phyloP scores from a whole-genome alignment of 2,329 filamentous ascomycete species.

The Diplodia scrobiculata region DNA sequence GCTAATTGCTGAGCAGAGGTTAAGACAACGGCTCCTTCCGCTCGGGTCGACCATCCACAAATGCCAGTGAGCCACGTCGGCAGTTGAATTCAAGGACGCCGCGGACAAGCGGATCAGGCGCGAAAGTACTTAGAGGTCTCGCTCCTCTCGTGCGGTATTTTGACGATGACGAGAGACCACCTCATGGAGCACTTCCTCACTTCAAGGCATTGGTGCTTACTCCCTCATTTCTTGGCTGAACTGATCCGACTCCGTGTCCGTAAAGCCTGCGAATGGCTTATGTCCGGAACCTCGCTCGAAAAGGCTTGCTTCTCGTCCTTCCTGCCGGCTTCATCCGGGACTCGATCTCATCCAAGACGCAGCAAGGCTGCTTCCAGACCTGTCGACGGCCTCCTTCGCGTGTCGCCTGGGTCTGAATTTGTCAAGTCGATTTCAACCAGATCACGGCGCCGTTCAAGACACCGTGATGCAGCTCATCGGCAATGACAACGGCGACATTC shows the following conservation, averaged over 20 bases:
- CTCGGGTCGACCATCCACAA: conserved; percentile 1
- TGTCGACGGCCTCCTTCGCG: not conserved
- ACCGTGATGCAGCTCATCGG: not conserved
- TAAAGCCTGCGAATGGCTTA: not conserved
- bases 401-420: not conserved
- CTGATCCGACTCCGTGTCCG: not conserved
- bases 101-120: not conserved
- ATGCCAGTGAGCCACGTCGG: not conserved
- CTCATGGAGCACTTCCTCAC: not conserved
- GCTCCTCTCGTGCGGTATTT: not conserved
- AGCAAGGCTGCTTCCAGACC: not conserved
- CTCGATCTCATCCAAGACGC: not conserved
- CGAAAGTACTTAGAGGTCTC: not conserved
- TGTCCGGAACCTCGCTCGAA: not conserved
- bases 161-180: not conserved
- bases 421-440: not conserved
- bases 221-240: not conserved
- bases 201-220: not conserved
- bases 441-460: not conserved
- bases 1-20: not conserved
- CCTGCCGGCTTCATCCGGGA: not conserved
- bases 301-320: not conserved
- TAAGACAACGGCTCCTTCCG: not conserved
- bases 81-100: not conserved
- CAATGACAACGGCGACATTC: not conserved